Base-by-base conservation (phyloP, 1,284 basidiomycete species). In the Ustilago curta region DNA sequence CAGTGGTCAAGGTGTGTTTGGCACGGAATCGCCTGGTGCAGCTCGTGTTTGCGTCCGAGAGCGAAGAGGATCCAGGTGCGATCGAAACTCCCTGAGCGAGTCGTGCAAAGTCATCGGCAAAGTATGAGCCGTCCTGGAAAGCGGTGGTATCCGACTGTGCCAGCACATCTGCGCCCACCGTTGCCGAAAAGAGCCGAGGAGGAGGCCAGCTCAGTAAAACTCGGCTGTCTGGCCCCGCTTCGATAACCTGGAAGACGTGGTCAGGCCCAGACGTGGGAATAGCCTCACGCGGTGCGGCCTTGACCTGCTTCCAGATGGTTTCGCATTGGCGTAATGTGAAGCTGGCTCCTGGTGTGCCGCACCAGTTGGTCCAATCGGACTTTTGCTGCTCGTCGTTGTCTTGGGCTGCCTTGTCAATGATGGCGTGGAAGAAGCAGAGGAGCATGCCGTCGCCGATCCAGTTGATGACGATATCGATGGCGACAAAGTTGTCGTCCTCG, bases 351-450 rank as follows among this genome's bases (percentile, higher is more conserved):
- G 83, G 90, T 0, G 93, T 94, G 59, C 94, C 94, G 85, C 95
- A 98, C 91, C 92, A 97, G 85, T 97, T 97, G 11, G 93, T 90
- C 95, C 95, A 97, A 39, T 88, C 87, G 1, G 91, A 91, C 85
- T 92, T 92, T 81, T 89, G 84, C 52, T 86, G 84, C 81, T 91
- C 90, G 84, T 96, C 92, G 81, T 94, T 94, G 88, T 97, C 94
- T 58, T 86, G 86, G n/a, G 91, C 89, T 45, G 87, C 85, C 65
- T 86, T 86, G 79, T 88, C 88, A 59, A 89, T 89, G 61, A 92
- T 91, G 31, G 94, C 93, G 82, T 99, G 95, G 75, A 97, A 92
- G 88, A 99, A 99, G 82, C 94, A 95, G 16, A 99, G 88, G 43
- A 96, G 91, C 79, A 98, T 88, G 40, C 92, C 92, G 60, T 95